A percentile compares a stretch with the other conserved stretches of the same genome.
Evolutionary conservation across 306 rosid genomes (phyloP).

Genomic region (Cicer cuneatum): DNA sequence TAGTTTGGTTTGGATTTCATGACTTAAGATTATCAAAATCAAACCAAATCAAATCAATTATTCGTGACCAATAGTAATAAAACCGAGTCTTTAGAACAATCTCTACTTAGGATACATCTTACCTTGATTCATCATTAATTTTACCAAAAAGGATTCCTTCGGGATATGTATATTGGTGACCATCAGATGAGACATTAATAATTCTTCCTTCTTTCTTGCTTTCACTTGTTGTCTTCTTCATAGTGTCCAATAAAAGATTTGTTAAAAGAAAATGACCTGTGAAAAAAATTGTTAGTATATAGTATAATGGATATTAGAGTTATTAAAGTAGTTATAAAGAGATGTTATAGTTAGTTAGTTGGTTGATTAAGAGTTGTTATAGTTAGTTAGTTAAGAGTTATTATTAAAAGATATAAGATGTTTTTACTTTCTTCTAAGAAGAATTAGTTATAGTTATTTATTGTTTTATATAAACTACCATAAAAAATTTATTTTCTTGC

Average conservation of each 20-base stretch:
- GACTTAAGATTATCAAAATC: no score
- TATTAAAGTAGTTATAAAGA: no score
- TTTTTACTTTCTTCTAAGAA: background rate
- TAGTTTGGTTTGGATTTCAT: no score
- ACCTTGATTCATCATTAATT: conserved; percentile 75
- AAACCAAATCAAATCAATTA: no score
- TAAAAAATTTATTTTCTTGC: no score
- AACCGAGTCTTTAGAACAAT: background rate
- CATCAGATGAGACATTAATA: conserved; percentile 73
- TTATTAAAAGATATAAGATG: no score
- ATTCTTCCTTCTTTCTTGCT: conserved; percentile 81
- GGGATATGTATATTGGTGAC: conserved; percentile 64
- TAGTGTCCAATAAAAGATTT: conserved; percentile 74
- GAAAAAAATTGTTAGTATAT: background rate
- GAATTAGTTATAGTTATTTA: background rate
- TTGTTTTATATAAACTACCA: background rate
- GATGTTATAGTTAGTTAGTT: no score
- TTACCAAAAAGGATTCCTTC: conserved; percentile 77
- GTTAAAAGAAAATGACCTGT: conserved; percentile 94
- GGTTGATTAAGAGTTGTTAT: no score
- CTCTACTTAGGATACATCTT: conserved; percentile 23
- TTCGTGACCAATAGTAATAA: background rate
- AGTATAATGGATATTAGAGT: no score
- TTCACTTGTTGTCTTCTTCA: conserved; percentile 73
- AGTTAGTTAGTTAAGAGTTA: no score